phyloP scores from a whole-genome alignment of 1,139 yeast species.

The Scheffersomyces lignicola region DNA sequence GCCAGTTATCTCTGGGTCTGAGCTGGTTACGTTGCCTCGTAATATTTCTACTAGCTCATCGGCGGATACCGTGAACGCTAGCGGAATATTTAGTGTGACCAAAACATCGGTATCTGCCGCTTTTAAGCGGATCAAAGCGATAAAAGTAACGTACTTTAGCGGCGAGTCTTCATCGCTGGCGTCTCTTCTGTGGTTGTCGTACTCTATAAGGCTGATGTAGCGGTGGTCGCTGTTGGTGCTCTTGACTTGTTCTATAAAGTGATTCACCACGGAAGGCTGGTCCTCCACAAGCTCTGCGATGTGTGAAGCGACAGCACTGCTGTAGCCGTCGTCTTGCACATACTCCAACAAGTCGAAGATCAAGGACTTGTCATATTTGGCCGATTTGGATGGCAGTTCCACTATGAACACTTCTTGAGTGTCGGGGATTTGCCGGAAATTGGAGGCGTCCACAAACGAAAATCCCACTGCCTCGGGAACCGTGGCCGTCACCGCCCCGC shows the following conservation, averaged over 20 bases:
- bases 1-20: constrained; percentile 17
- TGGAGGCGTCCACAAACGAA: constrained; percentile 60
- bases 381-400: constrained; percentile 27
- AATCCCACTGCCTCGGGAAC: constrained; percentile 50
- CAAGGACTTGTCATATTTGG: constrained; percentile 55
- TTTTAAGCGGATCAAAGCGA: constrained; percentile 54
- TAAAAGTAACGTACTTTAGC: constrained; percentile 10
- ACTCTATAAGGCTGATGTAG: constrained; percentile 11
- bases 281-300: constrained; percentile 40
- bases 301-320: constrained; percentile 40
- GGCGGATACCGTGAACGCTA: constrained; percentile 12
- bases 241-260: not conserved
- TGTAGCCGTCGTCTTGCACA: constrained; percentile 38
- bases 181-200: constrained; percentile 3
- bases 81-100: constrained; percentile 59
- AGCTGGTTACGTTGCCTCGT: constrained; percentile 13
- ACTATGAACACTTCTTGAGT: constrained; percentile 79
- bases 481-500: constrained; percentile 69
- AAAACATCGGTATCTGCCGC: constrained; percentile 61
- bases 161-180: constrained; percentile 10
- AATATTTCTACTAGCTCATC: constrained; percentile 13
- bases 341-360: constrained; percentile 72
- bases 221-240: not conserved
- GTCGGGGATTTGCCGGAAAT: constrained; percentile 78
- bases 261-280: not conserved